A percentile compares a stretch with the other conserved stretches of the same genome.
phyloP scores from a whole-genome alignment of 1,284 basidiomycete species.

The Neotropicomus parvogracilis region DNA sequence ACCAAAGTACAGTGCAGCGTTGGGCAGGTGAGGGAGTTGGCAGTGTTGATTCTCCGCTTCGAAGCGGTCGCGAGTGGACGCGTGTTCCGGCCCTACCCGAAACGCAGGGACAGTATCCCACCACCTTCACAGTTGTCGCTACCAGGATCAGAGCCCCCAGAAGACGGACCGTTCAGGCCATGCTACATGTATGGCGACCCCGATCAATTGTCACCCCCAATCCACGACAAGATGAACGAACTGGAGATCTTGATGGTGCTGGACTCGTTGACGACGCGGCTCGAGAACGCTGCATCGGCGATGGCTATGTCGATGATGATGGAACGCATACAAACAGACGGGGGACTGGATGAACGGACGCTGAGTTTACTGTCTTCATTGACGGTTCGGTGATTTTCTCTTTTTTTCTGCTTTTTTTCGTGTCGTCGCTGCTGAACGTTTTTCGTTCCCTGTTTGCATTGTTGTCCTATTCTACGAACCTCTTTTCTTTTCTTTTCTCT shows the following conservation, averaged over 20 bases:
- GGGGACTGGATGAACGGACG: conserved; percentile 46
- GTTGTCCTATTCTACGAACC: neutral
- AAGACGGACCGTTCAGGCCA: conserved; percentile 35
- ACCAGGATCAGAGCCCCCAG: conserved; percentile 27
- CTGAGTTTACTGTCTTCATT: conserved; percentile 39
- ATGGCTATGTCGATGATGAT: conserved; percentile 40
- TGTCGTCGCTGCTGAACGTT: too few species aligned
- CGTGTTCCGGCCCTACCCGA: conserved; percentile 52
- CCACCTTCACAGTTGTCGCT: neutral
- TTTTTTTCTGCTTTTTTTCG: too few species aligned
- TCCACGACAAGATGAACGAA: conserved; percentile 74
- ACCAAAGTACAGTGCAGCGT: conserved; percentile 46
- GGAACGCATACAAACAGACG: conserved; percentile 29
- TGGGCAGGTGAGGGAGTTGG: conserved; percentile 76
- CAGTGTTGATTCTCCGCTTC: conserved; percentile 74
- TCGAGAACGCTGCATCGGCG: conserved; percentile 76
- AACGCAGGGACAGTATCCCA: conserved; percentile 43
- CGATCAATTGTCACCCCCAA: conserved; percentile 64
- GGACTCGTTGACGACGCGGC: conserved; percentile 70
- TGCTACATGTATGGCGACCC: conserved; percentile 57
- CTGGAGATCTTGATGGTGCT: conserved; percentile 72
- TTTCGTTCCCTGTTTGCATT: neutral
- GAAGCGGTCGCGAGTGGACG: conserved; percentile 75
- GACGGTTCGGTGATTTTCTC: conserved; percentile 11
- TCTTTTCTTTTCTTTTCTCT: neutral